Evolutionary conservation across 2,329 filamentous ascomycete genomes (phyloP).

Genomic region (Stemphylium lycopersici): DNA sequence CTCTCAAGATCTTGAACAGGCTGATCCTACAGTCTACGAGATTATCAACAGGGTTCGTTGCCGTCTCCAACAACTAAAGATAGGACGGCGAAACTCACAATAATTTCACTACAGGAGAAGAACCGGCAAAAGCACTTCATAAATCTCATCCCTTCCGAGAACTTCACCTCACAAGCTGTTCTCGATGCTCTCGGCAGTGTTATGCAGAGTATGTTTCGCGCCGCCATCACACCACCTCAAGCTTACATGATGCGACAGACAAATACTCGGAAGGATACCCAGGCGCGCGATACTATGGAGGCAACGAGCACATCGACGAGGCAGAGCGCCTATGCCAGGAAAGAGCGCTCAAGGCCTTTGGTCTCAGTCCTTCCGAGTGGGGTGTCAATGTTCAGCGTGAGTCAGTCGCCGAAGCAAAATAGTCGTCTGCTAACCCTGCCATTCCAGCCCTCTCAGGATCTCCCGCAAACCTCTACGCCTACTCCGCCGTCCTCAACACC

Average conservation of each 20-base stretch:
- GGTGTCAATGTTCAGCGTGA: slow-evolving; percentile 95
- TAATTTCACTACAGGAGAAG: slow-evolving; percentile 73
- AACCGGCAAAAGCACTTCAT: slow-evolving; percentile 96
- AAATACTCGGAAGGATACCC: slow-evolving; percentile 99
- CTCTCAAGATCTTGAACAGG: slow-evolving; percentile 76
- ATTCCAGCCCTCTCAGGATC: slow-evolving; percentile 77
- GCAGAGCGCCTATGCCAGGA: slow-evolving; percentile 95
- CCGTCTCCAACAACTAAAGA: slow-evolving; percentile 15
- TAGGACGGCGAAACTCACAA: slow-evolving; percentile 23
- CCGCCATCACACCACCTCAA: slow-evolving; percentile 66
- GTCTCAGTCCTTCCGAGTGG: slow-evolving; percentile 86
- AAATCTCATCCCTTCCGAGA: slow-evolving; percentile 98
- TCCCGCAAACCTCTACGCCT: slow-evolving; percentile 79
- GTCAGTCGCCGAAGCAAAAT: slow-evolving; percentile 14
- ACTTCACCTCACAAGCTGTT: slow-evolving; percentile 97
- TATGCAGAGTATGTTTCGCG: slow-evolving; percentile 49
- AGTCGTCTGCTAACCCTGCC: slow-evolving; percentile 20
- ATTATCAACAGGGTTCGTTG: slow-evolving; percentile 83
- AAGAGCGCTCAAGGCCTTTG: slow-evolving; percentile 90
- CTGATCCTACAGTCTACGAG: slow-evolving; percentile 83
- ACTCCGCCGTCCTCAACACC: slow-evolving; percentile 88
- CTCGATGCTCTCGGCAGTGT: slow-evolving; percentile 86
- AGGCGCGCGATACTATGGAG: slow-evolving; percentile 97
- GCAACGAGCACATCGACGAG: slow-evolving; percentile 98
- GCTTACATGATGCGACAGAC: slow-evolving; percentile 61